Percentiles rank a stretch among this genome's conserved stretches.
Evolutionary conservation across 345 rosid species (phyloP).

Genomic region (Hevea brasiliensis): DNA sequence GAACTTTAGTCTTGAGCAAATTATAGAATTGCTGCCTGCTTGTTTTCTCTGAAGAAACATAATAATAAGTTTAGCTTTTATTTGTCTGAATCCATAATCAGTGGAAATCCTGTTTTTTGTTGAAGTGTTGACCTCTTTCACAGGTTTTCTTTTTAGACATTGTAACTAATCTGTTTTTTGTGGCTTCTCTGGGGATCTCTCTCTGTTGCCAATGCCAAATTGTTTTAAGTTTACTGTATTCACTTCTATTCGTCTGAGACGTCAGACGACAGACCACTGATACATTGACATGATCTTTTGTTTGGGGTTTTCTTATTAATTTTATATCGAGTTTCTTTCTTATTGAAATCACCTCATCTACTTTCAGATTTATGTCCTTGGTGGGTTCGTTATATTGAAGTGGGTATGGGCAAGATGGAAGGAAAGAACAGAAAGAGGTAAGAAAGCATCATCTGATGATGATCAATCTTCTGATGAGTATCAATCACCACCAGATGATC

Average conservation of each 20-base stretch:
- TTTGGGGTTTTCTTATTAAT: not conserved
- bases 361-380: constrained; percentile 73
- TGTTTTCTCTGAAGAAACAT: not conserved
- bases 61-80: not conserved
- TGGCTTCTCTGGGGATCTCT: too few species aligned
- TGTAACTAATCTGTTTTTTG: too few species aligned
- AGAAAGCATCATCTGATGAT: constrained; percentile 38
- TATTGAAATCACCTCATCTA: not conserved
- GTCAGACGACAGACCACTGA: not conserved
- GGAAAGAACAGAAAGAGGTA: constrained; percentile 54
- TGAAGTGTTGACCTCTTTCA: not conserved
- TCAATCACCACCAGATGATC: constrained; percentile 33
- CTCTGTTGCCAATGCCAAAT: not conserved
- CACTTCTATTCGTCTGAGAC: not conserved
- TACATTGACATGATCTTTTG: not conserved
- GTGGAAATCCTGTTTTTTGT: not conserved
- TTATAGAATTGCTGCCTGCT: not conserved
- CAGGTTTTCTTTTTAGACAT: too few species aligned
- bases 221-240: not conserved
- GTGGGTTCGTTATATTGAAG: constrained; percentile 70
- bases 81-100: not conserved
- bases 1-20: not conserved
- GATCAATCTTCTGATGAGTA: constrained; percentile 28
- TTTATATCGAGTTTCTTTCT: not conserved
- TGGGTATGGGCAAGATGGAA: constrained; percentile 93